phyloP scores from a whole-genome alignment of 2,329 filamentous ascomycete genomes.

The Colletotrichum sojae region DNA sequence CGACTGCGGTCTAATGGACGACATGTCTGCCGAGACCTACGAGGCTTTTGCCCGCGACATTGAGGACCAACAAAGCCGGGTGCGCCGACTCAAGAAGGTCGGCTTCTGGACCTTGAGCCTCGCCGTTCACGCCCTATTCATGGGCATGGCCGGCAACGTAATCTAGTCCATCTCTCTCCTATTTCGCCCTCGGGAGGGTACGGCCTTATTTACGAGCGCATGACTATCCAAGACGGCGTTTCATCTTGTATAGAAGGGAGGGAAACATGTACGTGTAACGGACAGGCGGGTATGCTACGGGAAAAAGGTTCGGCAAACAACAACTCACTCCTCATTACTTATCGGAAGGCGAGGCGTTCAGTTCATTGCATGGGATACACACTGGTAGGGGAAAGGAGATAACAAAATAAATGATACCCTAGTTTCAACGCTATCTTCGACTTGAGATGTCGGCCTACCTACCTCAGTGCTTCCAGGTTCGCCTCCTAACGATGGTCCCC shows the following conservation, averaged over 20 bases:
- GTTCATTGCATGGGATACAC: constrained; percentile 12
- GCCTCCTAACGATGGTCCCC: background rate
- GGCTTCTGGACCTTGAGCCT: constrained; percentile 96
- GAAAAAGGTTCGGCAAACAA: background rate
- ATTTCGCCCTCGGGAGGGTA: constrained; percentile 20
- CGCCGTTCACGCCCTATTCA: constrained; percentile 92
- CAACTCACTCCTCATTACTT: background rate
- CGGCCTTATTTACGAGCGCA: constrained; percentile 34
- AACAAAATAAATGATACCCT: constrained; percentile 39
- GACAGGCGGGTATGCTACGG: constrained; percentile 8
- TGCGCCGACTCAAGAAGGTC: constrained; percentile 92
- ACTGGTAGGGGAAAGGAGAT: constrained; percentile 23
- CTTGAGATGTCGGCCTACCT: background rate
- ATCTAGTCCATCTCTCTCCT: constrained; percentile 54
- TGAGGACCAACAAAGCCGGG: constrained; percentile 87
- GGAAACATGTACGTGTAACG: constrained; percentile 29
- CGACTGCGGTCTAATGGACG: constrained; percentile 94
- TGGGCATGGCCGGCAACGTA: constrained; percentile 91
- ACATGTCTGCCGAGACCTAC: constrained; percentile 93
- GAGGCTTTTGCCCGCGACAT: constrained; percentile 94
- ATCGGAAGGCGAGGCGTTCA: constrained; percentile 28
- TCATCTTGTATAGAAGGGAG: constrained; percentile 29
- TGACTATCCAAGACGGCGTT: constrained; percentile 33
- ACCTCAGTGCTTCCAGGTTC: background rate
- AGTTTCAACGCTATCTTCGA: background rate